A percentile compares a stretch with the other conserved stretches of the same genome.
Evolutionary conservation across 139 green algal species (phyloP).

Genomic region (Cymbomonas tetramitiformis): DNA sequence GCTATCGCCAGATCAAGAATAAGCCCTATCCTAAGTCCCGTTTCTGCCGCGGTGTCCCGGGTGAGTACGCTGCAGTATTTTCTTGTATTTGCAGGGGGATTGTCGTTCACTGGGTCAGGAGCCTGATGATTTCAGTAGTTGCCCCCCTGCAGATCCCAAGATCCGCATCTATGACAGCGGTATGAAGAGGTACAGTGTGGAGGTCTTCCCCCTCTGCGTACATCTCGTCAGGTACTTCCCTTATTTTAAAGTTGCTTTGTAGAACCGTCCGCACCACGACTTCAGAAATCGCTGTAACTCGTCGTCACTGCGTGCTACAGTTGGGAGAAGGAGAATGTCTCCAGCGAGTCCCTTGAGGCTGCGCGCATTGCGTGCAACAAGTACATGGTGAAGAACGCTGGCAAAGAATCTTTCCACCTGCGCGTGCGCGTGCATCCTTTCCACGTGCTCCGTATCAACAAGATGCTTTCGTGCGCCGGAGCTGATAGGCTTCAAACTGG

Average conservation of each 20-base stretch:
- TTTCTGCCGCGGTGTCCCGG: constrained; percentile 91
- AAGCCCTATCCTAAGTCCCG: constrained; percentile 98
- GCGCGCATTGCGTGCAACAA: constrained; percentile 97
- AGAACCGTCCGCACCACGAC: not conserved
- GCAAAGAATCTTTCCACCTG: constrained; percentile 97
- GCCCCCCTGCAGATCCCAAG: constrained; percentile 68
- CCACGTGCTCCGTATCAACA: constrained; percentile 99
- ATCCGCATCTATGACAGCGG: constrained; percentile 97
- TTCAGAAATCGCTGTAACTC: not conserved
- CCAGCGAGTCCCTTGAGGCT: constrained; percentile 79
- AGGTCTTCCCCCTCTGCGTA: constrained; percentile 85
- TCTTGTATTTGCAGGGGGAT: too few relatives aligned
- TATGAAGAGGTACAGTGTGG: constrained; percentile 80
- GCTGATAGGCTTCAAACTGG: constrained; percentile 96
- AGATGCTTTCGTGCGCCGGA: constrained; percentile 98
- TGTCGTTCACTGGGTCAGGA: not conserved
- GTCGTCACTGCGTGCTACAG: constrained; percentile 17
- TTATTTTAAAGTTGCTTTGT: constrained; percentile 5
- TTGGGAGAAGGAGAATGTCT: constrained; percentile 86
- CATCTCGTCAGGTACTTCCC: constrained; percentile 75
- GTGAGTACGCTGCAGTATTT: constrained; percentile 1
- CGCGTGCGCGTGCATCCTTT: constrained; percentile 94
- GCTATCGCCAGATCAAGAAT: constrained; percentile 97
- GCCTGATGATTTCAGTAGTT: constrained; percentile 8
- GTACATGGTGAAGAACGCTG: constrained; percentile 95